Conservation (phyloP, 345 rosid species). For the Draba incana region DNA sequence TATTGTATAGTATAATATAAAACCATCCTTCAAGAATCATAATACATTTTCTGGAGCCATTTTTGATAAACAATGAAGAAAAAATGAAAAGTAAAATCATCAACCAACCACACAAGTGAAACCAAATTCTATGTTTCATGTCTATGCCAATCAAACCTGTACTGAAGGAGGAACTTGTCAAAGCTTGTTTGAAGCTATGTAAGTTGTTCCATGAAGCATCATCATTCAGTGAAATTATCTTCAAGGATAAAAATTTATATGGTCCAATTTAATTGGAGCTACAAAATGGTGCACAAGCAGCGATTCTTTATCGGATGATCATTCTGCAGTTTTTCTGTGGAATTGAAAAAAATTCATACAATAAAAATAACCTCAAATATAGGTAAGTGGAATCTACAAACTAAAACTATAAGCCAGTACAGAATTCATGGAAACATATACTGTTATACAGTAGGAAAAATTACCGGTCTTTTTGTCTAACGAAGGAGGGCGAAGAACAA, state of each 20-base stretch:
- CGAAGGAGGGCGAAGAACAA: conserved; percentile 69
- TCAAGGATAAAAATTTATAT: conserved; percentile 30
- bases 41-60: conserved; percentile 17
- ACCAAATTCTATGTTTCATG: conserved; percentile 28
- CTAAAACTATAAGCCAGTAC: background rate
- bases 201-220: conserved; percentile 34
- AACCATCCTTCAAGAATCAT: conserved; percentile 24
- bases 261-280: conserved; percentile 43
- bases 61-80: conserved; percentile 23
- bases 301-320: conserved; percentile 50
- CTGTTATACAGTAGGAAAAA: background rate
- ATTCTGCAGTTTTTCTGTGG: conserved; percentile 55
- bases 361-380: conserved; percentile 20
- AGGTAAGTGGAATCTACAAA: background rate
- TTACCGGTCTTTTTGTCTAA: conserved; percentile 67
- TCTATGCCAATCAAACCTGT: conserved; percentile 31
- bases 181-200: conserved; percentile 24
- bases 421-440: background rate
- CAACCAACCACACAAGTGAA: conserved; percentile 31
- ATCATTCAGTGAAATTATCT: conserved; percentile 24
- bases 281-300: conserved; percentile 73
- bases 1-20: conserved; percentile 12
- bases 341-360: background rate
- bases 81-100: conserved; percentile 14
- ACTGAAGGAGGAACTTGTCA: conserved; percentile 37